Percentiles rank a stretch among this genome's conserved stretches.
These are phyloP conservation scores for Claviceps sp. DNA, from an alignment of 2,329 filamentous ascomycete species.

Conservation along the genomic window DNA sequence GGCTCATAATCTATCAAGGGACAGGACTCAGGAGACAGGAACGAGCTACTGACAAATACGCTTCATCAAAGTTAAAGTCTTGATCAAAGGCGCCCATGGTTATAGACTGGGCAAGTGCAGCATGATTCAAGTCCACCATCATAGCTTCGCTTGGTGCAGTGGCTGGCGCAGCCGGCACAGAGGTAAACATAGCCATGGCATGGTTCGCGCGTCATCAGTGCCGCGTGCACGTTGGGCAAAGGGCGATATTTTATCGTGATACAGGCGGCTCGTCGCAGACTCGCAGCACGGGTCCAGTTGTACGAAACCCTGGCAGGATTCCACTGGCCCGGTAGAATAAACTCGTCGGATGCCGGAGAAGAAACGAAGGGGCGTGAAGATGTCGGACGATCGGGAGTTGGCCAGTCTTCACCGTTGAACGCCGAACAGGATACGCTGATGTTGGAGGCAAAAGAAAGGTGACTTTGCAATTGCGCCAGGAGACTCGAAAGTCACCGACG, in stretches of 20 bases:
- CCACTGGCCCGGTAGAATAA: neutral
- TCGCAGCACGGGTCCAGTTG: neutral
- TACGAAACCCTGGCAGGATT: neutral
- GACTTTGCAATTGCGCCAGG: neutral
- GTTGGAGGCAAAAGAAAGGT: neutral
- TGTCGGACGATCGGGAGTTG: neutral
- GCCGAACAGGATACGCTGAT: neutral
- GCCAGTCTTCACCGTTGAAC: neutral
- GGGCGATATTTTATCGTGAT: neutral
- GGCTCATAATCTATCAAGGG: neutral
- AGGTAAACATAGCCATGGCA: constrained; percentile 47
- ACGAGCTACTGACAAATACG: constrained; percentile 36
- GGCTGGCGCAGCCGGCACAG: constrained; percentile 37
- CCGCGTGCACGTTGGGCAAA: constrained; percentile 6
- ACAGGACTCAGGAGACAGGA: neutral
- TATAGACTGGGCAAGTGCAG: constrained; percentile 21
- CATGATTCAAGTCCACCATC: constrained; percentile 25
- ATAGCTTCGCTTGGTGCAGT: constrained; percentile 32
- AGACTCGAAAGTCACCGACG: neutral
- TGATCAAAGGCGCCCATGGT: constrained; percentile 38
- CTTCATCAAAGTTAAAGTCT: constrained; percentile 41
- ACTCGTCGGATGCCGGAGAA: neutral
- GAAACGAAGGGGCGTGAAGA: neutral
- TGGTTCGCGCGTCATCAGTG: constrained; percentile 22
- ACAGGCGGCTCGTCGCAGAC: neutral